These are phyloP conservation scores for Penicillium brasilianum DNA, from an alignment of 2,329 filamentous ascomycete species.

Conservation along the genomic window DNA sequence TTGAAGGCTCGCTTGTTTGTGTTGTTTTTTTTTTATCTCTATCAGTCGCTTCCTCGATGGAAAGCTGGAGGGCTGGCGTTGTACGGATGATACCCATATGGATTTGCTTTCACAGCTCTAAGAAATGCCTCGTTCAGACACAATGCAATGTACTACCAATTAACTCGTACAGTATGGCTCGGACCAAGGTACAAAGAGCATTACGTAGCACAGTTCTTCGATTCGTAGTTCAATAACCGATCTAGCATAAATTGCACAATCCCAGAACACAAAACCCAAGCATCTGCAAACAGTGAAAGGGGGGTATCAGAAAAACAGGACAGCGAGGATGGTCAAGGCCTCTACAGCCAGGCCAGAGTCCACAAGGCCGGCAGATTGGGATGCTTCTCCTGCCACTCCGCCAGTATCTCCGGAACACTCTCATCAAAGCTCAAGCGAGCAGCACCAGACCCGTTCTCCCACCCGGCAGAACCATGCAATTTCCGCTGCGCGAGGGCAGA, in stretches of 20 bases:
- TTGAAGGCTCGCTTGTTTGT: background rate
- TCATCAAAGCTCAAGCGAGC: slow-evolving; percentile 85
- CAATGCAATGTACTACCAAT: background rate
- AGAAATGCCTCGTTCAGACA: background rate
- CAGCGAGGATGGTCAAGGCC: background rate
- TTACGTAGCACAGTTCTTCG: background rate
- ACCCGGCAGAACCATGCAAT: slow-evolving; percentile 65
- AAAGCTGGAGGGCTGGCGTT: background rate
- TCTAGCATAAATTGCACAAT: background rate
- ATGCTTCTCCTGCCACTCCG: slow-evolving; percentile 93
- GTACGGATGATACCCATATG: background rate
- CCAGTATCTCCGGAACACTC: slow-evolving; percentile 87
- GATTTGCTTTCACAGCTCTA: background rate
- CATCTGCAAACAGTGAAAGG: slow-evolving; percentile 1
- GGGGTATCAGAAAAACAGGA: slow-evolving; percentile 27
- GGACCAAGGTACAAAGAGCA: background rate
- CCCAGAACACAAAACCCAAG: background rate
- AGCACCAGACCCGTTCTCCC: slow-evolving; percentile 70
- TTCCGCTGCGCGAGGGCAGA: slow-evolving; percentile 79
- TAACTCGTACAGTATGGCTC: background rate
- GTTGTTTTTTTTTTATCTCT: background rate
- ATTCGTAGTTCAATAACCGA: background rate
- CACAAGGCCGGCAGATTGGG: slow-evolving; percentile 88
- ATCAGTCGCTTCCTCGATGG: background rate
- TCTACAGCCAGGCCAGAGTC: slow-evolving; percentile 91